Evolutionary conservation across 352 stramenopile genomes (phyloP).

Genomic region (Vaucheria bursata): DNA sequence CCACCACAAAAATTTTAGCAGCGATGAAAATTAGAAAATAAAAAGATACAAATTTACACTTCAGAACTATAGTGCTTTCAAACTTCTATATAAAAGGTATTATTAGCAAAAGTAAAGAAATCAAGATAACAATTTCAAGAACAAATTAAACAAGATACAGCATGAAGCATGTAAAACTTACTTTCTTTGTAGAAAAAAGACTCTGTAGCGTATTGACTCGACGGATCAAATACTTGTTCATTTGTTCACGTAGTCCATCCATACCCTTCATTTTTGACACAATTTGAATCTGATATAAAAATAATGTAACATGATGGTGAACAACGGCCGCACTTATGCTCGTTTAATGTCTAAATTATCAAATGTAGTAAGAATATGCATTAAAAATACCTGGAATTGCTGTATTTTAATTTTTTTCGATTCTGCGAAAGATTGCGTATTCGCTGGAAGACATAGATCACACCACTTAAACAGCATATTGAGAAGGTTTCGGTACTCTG

Average conservation of each 20-base stretch:
- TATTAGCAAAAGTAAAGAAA: too few relatives aligned
- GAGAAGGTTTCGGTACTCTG: slow-evolving; percentile 44
- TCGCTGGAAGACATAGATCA: slow-evolving; percentile 37
- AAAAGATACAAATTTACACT: too few relatives aligned
- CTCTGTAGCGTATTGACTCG: slow-evolving; percentile 36
- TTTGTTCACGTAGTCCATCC: slow-evolving; percentile 33
- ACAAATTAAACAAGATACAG: too few relatives aligned
- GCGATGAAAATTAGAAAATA: too few relatives aligned
- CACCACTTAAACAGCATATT: slow-evolving; percentile 44
- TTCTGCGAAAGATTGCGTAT: slow-evolving; percentile 43
- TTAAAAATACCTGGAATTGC: slow-evolving; percentile 37
- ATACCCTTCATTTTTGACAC: slow-evolving; percentile 45
- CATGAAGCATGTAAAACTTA: too few relatives aligned
- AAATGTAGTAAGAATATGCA: neutral
- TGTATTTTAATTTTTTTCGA: slow-evolving; percentile 43
- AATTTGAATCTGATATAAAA: slow-evolving; percentile 25
- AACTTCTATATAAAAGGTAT: too few relatives aligned
- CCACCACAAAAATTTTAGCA: too few relatives aligned
- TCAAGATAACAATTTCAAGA: too few relatives aligned
- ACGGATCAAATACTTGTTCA: slow-evolving; percentile 32
- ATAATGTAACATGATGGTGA: neutral
- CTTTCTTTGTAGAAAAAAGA: slow-evolving; percentile 44
- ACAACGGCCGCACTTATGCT: neutral
- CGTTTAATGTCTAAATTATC: neutral
- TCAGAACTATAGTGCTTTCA: too few relatives aligned